phyloP scores from a whole-genome alignment of 2,329 filamentous ascomycete genomes.

The Fusarium siculi region DNA sequence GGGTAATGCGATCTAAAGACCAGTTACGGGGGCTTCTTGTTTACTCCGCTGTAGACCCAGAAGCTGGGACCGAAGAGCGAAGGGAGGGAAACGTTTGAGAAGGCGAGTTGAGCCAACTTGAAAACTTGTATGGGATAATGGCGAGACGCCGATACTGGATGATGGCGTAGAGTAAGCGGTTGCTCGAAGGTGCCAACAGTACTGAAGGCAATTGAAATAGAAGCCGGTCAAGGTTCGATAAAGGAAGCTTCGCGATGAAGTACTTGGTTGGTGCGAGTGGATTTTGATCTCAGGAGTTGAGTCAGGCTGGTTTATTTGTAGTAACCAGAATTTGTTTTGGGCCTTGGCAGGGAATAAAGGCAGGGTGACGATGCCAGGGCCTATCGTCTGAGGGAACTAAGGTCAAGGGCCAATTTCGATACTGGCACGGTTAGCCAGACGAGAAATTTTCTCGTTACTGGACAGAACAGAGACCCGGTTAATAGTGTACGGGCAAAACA shows the following conservation, averaged over 20 bases:
- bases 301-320: slow-evolving; percentile 29
- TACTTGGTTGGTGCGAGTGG: slow-evolving; percentile 10
- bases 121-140: slow-evolving; percentile 63
- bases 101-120: slow-evolving; percentile 94
- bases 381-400: slow-evolving; percentile 30
- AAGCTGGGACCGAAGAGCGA: slow-evolving; percentile 92
- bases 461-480: slow-evolving; percentile 15
- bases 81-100: slow-evolving; percentile 75
- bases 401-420: slow-evolving; percentile 35
- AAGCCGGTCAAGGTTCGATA: slow-evolving; percentile 6
- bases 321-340: slow-evolving; percentile 30
- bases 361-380: slow-evolving; percentile 26
- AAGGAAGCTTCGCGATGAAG: slow-evolving; percentile 7
- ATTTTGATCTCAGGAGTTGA: slow-evolving; percentile 23
- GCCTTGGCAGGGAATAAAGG: slow-evolving; percentile 33
- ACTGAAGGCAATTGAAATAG: slow-evolving; percentile 5
- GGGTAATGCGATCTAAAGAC: slow-evolving; percentile 21
- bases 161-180: slow-evolving; percentile 10
- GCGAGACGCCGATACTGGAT: slow-evolving; percentile 36
- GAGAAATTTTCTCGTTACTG: slow-evolving; percentile 25
- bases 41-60: slow-evolving; percentile 96
- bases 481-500: slow-evolving; percentile 2
- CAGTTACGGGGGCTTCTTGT: slow-evolving; percentile 98
- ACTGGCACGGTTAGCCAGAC: slow-evolving; percentile 25
- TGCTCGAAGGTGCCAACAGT: slow-evolving; percentile 7